Evolutionary conservation across 148 eudicot species (phyloP), one percentile per base, ranked within the genome.

Genomic region (Cornus controversa): DNA sequence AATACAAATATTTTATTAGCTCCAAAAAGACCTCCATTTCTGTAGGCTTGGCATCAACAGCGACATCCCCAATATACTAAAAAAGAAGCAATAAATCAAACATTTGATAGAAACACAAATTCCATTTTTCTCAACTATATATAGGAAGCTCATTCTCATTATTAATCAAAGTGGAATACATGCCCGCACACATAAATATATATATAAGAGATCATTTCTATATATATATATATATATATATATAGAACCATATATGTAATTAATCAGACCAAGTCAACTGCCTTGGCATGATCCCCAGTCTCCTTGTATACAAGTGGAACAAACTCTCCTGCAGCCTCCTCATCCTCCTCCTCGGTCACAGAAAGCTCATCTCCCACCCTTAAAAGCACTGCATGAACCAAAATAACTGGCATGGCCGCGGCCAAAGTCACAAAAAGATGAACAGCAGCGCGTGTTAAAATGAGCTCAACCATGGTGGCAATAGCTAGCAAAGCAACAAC

Each of bases 391-490:
- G 90, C 83, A 67, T 85, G 90, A 27, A 75, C 4, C 69, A 87
- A 9, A 62, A 89, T 72, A 10, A 87, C 45, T 8, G 88, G 85
- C 6, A 67, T 9, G 3, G 86, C 68, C 16, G 84, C 84, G 15
- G 54, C 82, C 9, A 83, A 69, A 5, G 84, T 84, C 14, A 85
- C 71, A 10, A 78, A 25, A 31, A 85, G 79, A 82, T 87, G 92
- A 73, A 81, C 36, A 2, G 69, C 88, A 11, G 90, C 90, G 1
- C 45, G 5, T 2, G 84, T 85, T 4, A 85, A n/a, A 10, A 89
- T 76, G 78, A 89, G 73, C 84, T 66, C 81, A 50, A 83, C 70
- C 0, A 5, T 31, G 8, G 80, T 77, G 37, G 57, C 80, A 10
- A 82, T 18, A 7, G 22, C 69, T 27, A 89, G 58, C 27, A 64